Percentiles rank a stretch among this genome's conserved stretches.
These are phyloP conservation scores for Xylaria scruposa DNA, from an alignment of 495 filamentous ascomycete genomes.

Conservation along the genomic window DNA sequence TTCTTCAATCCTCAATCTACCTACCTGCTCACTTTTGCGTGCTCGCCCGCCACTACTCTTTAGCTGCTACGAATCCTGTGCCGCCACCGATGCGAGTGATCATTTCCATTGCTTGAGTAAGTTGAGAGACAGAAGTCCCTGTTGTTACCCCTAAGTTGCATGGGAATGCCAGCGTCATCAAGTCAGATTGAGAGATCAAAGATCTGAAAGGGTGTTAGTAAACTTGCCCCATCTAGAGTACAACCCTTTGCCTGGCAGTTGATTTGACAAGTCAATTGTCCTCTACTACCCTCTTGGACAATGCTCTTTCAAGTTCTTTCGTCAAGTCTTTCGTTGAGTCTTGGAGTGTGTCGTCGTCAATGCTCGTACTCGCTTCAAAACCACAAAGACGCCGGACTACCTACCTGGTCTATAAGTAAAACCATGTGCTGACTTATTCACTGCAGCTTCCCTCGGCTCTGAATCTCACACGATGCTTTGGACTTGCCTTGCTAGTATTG, in stretches of 20 bases:
- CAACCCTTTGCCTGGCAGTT: background rate
- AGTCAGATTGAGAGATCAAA: background rate
- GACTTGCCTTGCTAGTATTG: constrained; percentile 30
- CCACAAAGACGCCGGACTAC: background rate
- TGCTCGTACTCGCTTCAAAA: background rate
- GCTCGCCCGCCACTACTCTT: background rate
- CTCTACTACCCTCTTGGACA: background rate
- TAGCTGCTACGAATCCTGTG: background rate
- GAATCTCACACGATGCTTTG: constrained; percentile 34
- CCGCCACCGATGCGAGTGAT: constrained; percentile 14
- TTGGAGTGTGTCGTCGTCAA: background rate
- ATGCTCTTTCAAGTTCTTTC: background rate
- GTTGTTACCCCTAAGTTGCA: background rate
- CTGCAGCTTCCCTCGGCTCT: constrained; percentile 33
- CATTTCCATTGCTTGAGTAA: constrained; percentile 9
- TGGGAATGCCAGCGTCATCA: background rate
- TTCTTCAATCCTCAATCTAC: constrained; percentile 10
- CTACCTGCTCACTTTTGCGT: background rate
- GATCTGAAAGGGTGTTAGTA: background rate
- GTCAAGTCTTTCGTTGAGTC: background rate
- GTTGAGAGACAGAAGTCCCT: constrained; percentile 2
- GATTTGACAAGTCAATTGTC: constrained; percentile 12
- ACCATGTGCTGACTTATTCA: constrained; percentile 21
- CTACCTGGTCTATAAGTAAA: constrained; percentile 5
- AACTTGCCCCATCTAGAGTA: background rate